phyloP scores from a whole-genome alignment of 805 yeast species.

The Kazachstania bromeliacearum region DNA sequence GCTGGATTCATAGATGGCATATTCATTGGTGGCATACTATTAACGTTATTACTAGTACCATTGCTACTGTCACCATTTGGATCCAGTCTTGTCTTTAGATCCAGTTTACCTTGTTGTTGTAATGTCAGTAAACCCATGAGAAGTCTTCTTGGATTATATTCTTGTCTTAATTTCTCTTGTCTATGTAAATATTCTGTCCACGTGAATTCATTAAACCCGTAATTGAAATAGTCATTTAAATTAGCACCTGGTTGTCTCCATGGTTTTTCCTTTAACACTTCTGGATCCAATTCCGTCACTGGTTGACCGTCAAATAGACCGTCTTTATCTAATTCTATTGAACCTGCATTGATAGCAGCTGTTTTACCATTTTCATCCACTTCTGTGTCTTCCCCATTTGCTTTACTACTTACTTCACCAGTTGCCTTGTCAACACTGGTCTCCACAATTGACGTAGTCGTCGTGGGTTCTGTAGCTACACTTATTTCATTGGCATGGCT shows the following conservation, averaged over 20 bases:
- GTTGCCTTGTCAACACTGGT: constrained; percentile 8
- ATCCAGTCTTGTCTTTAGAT: constrained; percentile 34
- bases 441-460: constrained; percentile 4
- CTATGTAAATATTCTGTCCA: constrained; percentile 90
- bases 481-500: constrained; percentile 3
- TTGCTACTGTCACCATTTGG: constrained; percentile 9
- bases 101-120: constrained; percentile 30
- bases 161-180: constrained; percentile 72
- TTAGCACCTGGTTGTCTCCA: constrained; percentile 99
- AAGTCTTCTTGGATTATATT: constrained; percentile 73
- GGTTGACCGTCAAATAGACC: constrained; percentile 63
- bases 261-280: constrained; percentile 83
- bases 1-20: background rate
- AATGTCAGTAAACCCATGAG: constrained; percentile 41
- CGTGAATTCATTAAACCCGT: constrained; percentile 91
- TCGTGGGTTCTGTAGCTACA: constrained; percentile 12
- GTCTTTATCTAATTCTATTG: constrained; percentile 29
- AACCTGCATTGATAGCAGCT: constrained; percentile 6
- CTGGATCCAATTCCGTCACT: constrained; percentile 69
- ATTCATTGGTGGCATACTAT: constrained; percentile 5
- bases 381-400: constrained; percentile 1
- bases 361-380: constrained; percentile 3
- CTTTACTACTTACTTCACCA: constrained; percentile 4
- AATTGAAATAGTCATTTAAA: constrained; percentile 87
- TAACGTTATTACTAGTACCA: constrained; percentile 2